These are phyloP conservation scores for Trichosporon inkin DNA, from an alignment of 1,284 basidiomycete genomes.

Conservation along the genomic window DNA sequence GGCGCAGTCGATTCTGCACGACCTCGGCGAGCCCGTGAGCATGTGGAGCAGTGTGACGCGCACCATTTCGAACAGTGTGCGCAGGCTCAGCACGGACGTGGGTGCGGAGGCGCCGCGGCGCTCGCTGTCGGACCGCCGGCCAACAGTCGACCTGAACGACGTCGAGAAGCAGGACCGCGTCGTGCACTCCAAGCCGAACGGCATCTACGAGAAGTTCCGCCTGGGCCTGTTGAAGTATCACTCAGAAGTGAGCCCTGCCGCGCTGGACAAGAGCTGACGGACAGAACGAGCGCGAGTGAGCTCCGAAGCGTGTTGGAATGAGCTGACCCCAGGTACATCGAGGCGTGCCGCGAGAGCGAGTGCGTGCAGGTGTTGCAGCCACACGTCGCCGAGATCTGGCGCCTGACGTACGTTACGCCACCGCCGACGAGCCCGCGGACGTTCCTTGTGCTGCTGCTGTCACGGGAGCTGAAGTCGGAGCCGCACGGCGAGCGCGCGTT, in stretches of 20 bases:
- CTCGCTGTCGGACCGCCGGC: neutral
- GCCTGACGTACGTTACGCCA: slow-evolving; percentile 47
- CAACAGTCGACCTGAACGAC: slow-evolving; percentile 21
- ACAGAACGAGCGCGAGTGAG: slow-evolving; percentile 27
- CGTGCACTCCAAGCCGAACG: slow-evolving; percentile 27
- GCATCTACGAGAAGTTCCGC: slow-evolving; percentile 44
- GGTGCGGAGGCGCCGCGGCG: neutral
- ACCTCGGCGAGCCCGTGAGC: neutral
- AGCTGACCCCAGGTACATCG: slow-evolving; percentile 43
- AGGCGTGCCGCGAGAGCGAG: slow-evolving; percentile 41
- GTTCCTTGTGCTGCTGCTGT: slow-evolving; percentile 44
- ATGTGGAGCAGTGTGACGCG: neutral
- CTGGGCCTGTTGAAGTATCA: slow-evolving; percentile 42
- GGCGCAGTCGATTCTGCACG: neutral
- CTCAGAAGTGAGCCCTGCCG: slow-evolving; percentile 9
- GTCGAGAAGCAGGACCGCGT: slow-evolving; percentile 30
- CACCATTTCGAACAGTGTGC: slow-evolving; percentile 7
- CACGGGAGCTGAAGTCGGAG: slow-evolving; percentile 31
- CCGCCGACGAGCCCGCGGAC: slow-evolving; percentile 46
- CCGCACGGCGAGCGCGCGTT: slow-evolving; percentile 36
- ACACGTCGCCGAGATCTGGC: slow-evolving; percentile 48
- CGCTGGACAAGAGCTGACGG: neutral
- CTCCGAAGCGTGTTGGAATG: neutral
- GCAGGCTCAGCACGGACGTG: neutral
- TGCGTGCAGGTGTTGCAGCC: slow-evolving; percentile 43